Percentiles rank a stretch among this genome's conserved stretches.
phyloP scores from a whole-genome alignment of 1,284 basidiomycete genomes.

The Termitomyces sp. region DNA sequence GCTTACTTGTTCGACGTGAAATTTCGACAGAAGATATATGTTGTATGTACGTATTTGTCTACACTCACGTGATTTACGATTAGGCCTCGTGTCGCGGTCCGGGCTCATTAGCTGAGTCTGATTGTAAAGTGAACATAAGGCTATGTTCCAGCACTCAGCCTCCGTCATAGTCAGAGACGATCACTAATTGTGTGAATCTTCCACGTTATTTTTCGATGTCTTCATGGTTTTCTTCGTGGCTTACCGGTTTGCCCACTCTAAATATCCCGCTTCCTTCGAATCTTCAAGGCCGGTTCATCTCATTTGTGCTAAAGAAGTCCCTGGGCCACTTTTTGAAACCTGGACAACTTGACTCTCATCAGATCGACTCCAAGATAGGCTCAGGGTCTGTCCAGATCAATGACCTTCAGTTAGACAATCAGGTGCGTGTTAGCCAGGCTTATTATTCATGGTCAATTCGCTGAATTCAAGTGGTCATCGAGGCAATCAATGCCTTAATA shows the following conservation, averaged over 20 bases:
- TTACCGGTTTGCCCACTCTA: constrained; percentile 55
- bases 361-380: constrained; percentile 90
- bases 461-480: background rate
- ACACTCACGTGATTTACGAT: no score
- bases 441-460: background rate
- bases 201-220: constrained; percentile 21
- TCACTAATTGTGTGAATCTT: background rate
- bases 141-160: background rate
- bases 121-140: background rate
- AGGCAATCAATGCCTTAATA: constrained; percentile 83
- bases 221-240: constrained; percentile 49
- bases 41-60: no score
- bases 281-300: constrained; percentile 86
- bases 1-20: background rate
- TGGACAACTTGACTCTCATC: constrained; percentile 80
- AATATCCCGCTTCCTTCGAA: constrained; percentile 73
- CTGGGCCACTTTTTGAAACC: constrained; percentile 85
- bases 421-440: constrained; percentile 44
- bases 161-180: background rate
- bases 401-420: constrained; percentile 73
- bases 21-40: no score
- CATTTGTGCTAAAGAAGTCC: constrained; percentile 80
- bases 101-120: no score
- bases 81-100: no score
- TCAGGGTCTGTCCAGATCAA: constrained; percentile 85